A percentile compares a stretch with the other conserved stretches of the same genome.
These are phyloP conservation scores for Sporothrix humicola DNA, from an alignment of 2,329 filamentous ascomycete species.

Conservation along the genomic window DNA sequence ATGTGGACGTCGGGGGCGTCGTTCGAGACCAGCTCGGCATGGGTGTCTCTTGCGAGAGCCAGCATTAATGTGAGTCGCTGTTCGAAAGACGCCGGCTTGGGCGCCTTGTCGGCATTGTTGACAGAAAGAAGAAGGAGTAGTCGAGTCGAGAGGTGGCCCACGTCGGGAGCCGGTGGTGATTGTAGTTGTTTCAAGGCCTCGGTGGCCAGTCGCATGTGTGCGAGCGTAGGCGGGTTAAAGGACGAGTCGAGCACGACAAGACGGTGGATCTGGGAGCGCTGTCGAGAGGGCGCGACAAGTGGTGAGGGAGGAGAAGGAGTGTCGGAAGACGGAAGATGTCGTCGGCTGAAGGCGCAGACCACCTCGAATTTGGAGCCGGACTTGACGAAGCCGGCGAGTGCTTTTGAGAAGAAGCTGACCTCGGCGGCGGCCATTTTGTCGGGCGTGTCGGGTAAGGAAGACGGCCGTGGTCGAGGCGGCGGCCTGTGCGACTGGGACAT, in stretches of 20 bases:
- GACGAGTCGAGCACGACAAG: slow-evolving; percentile 69
- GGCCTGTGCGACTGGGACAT: too few species aligned
- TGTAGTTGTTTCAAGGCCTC: slow-evolving; percentile 49
- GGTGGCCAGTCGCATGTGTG: slow-evolving; percentile 63
- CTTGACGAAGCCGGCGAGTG: slow-evolving; percentile 53
- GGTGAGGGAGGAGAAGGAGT: slow-evolving; percentile 40
- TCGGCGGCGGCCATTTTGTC: slow-evolving; percentile 32
- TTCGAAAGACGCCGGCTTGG: slow-evolving; percentile 70
- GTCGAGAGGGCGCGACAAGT: slow-evolving; percentile 23
- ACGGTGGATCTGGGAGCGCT: slow-evolving; percentile 20
- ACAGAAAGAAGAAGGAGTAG: slow-evolving; percentile 65
- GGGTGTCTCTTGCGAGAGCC: slow-evolving; percentile 65
- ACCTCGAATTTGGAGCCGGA: slow-evolving; percentile 53
- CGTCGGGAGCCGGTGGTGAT: slow-evolving; percentile 15
- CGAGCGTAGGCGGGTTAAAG: slow-evolving; percentile 70
- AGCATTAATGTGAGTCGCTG: slow-evolving; percentile 75
- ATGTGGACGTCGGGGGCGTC: slow-evolving; percentile 45
- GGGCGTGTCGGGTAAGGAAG: not conserved
- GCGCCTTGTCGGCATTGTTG: slow-evolving; percentile 69
- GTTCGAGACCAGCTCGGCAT: slow-evolving; percentile 39
- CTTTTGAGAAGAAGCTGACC: slow-evolving; percentile 51
- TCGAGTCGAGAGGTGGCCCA: slow-evolving; percentile 42
- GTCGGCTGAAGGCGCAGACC: slow-evolving; percentile 45
- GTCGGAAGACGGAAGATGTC: not conserved
- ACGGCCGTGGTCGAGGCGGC: not conserved